A percentile compares a stretch with the other conserved stretches of the same genome.
Conservation (phyloP, 1,284 basidiomycete species). For the Ceratobasidium theobromae region DNA sequence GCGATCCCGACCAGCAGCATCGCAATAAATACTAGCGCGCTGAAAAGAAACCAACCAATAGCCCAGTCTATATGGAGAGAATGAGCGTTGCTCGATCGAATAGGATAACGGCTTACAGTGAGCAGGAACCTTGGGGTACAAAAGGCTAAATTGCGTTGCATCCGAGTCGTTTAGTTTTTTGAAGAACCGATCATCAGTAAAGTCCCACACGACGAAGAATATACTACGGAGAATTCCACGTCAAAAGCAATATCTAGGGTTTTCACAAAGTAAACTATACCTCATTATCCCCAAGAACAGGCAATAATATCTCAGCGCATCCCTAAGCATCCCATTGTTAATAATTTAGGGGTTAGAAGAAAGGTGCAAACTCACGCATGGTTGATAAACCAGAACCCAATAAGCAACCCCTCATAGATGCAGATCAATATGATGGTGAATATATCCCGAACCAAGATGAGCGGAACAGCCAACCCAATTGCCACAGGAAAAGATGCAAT, state of each 20-base stretch:
- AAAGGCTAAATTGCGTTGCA: slow-evolving; percentile 69
- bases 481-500: slow-evolving; percentile 78
- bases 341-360: neutral
- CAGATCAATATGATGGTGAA: slow-evolving; percentile 75
- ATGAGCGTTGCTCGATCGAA: neutral
- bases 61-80: slow-evolving; percentile 34
- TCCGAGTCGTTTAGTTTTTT: slow-evolving; percentile 83
- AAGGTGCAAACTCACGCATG: slow-evolving; percentile 60
- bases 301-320: slow-evolving; percentile 75
- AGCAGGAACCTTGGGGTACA: slow-evolving; percentile 65
- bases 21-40: slow-evolving; percentile 62
- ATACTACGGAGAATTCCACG: slow-evolving; percentile 49
- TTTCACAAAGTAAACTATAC: slow-evolving; percentile 48
- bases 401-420: slow-evolving; percentile 69
- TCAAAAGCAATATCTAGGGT: slow-evolving; percentile 4
- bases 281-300: slow-evolving; percentile 74
- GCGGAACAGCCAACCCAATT: slow-evolving; percentile 68
- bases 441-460: slow-evolving; percentile 79
- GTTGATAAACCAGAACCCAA: slow-evolving; percentile 83
- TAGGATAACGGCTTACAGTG: slow-evolving; percentile 53
- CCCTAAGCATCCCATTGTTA: slow-evolving; percentile 44
- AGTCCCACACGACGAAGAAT: slow-evolving; percentile 79
- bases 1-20: slow-evolving; percentile 71
- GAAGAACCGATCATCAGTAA: slow-evolving; percentile 82
- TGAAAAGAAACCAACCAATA: slow-evolving; percentile 66